These are phyloP conservation scores for Globisporangium barbulae DNA, from an alignment of 352 stramenopile species.

Conservation along the genomic window DNA sequence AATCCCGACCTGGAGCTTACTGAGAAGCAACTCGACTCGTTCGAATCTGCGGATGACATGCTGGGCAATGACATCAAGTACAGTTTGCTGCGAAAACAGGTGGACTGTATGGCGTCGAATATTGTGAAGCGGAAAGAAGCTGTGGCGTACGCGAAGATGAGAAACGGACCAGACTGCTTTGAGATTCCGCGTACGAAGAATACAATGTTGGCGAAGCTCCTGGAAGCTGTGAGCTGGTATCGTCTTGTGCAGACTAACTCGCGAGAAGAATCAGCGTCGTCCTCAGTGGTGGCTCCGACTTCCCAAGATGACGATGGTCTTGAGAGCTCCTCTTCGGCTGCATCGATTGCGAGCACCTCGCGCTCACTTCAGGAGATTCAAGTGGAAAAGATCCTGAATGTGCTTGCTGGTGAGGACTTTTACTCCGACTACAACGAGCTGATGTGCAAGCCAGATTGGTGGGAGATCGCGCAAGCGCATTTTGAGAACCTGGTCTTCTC, in stretches of 20 bases:
- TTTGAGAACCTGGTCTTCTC: slow-evolving; percentile 87
- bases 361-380: slow-evolving; percentile 60
- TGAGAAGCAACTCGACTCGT: slow-evolving; percentile 79
- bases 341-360: slow-evolving; percentile 19
- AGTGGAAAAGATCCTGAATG: slow-evolving; percentile 69
- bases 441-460: slow-evolving; percentile 78
- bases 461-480: slow-evolving; percentile 79
- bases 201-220: slow-evolving; percentile 66
- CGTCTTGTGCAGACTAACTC: slow-evolving; percentile 78
- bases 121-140: slow-evolving; percentile 46
- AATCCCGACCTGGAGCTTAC: slow-evolving; percentile 79
- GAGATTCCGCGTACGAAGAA: slow-evolving; percentile 50
- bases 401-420: slow-evolving; percentile 77
- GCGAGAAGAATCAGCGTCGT: slow-evolving; percentile 56
- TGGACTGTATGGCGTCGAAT: slow-evolving; percentile 44
- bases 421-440: slow-evolving; percentile 80
- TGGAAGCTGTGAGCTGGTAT: slow-evolving; percentile 85
- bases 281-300: slow-evolving; percentile 32
- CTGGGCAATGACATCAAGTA: slow-evolving; percentile 79
- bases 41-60: slow-evolving; percentile 66
- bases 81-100: slow-evolving; percentile 53
- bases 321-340: slow-evolving; percentile 14
- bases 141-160: slow-evolving; percentile 43
- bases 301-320: slow-evolving; percentile 5
- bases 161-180: slow-evolving; percentile 67